Evolutionary conservation across 2,329 filamentous ascomycete species (phyloP).

Genomic region (Gyromitra esculenta): DNA sequence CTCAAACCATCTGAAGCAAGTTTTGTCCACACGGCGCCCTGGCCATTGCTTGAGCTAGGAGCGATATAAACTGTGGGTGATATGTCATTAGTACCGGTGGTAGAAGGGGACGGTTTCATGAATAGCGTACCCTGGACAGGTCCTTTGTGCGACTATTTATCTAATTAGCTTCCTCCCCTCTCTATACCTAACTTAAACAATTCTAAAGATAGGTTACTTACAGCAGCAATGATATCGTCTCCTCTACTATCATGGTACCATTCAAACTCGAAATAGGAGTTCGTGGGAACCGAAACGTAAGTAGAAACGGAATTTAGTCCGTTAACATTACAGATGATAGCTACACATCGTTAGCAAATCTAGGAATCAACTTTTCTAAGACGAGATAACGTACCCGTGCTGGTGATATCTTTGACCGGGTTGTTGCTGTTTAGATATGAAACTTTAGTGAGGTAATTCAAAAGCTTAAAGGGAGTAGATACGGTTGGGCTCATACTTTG

Average conservation of each 20-base stretch:
- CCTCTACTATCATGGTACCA: conserved; percentile 65
- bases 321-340: conserved; percentile 64
- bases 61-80: conserved; percentile 66
- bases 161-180: conserved; percentile 56
- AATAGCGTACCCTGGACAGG: conserved; percentile 60
- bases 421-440: conserved; percentile 59
- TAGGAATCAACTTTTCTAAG: neutral
- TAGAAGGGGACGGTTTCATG: neutral
- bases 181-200: neutral
- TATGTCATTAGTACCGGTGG: neutral
- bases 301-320: conserved; percentile 59
- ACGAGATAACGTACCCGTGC: conserved; percentile 18
- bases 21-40: conserved; percentile 66
- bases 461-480: conserved; percentile 38
- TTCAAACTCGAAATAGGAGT: conserved; percentile 63
- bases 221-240: conserved; percentile 66
- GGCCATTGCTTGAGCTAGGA: conserved; percentile 62
- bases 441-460: neutral
- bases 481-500: conserved; percentile 60
- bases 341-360: conserved; percentile 47
- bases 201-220: neutral
- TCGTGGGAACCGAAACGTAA: conserved; percentile 62
- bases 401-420: conserved; percentile 58
- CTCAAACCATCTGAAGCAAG: conserved; percentile 61
- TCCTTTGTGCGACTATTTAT: conserved; percentile 63